Conservation (phyloP, 768 basidiomycete species). For the Coprinopsis marcescibilis region DNA sequence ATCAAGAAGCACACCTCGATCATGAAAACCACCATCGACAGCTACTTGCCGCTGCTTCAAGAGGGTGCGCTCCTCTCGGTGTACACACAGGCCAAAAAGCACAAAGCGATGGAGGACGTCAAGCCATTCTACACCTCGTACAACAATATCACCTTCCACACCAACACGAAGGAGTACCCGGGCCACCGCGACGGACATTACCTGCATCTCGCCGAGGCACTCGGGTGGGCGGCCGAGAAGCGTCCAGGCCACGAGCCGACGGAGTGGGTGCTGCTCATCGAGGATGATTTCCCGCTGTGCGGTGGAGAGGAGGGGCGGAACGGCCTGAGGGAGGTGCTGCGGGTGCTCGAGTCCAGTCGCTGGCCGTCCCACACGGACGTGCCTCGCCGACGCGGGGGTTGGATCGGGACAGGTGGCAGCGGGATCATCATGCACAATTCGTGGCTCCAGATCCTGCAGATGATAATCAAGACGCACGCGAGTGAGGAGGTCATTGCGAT, state of each 20-base stretch:
- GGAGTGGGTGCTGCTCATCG: conserved; percentile 39
- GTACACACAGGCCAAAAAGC: conserved; percentile 31
- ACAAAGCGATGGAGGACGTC: conserved; percentile 26
- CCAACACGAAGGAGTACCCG: too few species aligned
- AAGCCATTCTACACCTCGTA: conserved; percentile 20
- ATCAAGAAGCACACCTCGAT: conserved; percentile 22
- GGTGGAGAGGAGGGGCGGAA: conserved; percentile 27
- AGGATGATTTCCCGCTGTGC: conserved; percentile 40
- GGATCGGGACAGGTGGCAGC: conserved; percentile 38
- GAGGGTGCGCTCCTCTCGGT: conserved; percentile 28
- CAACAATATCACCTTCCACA: conserved; percentile 25
- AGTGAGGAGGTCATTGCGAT: conserved; percentile 19
- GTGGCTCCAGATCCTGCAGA: conserved; percentile 27
- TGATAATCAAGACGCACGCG: conserved; percentile 28
- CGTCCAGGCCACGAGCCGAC: conserved; percentile 13
- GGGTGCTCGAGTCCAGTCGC: conserved; percentile 21
- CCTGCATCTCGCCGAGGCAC: conserved; percentile 36
- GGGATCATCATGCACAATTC: conserved; percentile 36
- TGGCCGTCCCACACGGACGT: conserved; percentile 4
- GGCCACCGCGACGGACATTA: conserved; percentile 30
- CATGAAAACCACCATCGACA: conserved; percentile 30
- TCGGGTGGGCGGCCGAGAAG: conserved; percentile 27
- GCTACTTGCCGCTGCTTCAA: conserved; percentile 29
- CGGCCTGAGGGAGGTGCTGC: conserved; percentile 27
- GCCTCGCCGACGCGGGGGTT: conserved; percentile 28